Evolutionary conservation across 371 early-diverging fungal genomes (phyloP), one percentile per base, ranked within the genome.

Genomic region (Apophysomyces sp.): DNA sequence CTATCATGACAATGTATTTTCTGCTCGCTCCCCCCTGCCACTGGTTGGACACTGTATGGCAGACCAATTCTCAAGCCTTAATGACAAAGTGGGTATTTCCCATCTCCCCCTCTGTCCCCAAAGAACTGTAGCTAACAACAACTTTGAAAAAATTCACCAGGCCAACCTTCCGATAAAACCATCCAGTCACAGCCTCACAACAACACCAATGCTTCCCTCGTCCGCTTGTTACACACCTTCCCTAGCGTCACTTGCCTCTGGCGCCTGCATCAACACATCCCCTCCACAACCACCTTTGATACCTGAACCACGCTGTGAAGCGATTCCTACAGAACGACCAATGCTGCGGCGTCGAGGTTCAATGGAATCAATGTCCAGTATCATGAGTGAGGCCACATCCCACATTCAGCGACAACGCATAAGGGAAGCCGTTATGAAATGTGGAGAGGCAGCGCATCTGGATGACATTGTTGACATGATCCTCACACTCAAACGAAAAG

Each of bases 401-500:
- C 39, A 51, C 18, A 26, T 65, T 12, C 68, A 74, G 40, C 60
- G 66, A 5, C 60, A 73, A 24, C 65, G 73, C n/a, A 58, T 74
- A 54, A 58, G 57, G 21, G 63, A 72, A 7, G 75, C 72, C 11
- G 66, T 78, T 8, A 26, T 53, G 13, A 59, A 65, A 36, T 44
- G 65, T 27, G 65, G 75, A 3, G 65, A 69, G 13, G 57, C 60
- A 3, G 40, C 56, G 5, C 52, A 73, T 16, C 34, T 62, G 1
- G 66, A 73, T 1, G 84, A 81, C 51, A 78, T 83, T 44, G 78
- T 77, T 2, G 78, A 78, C 7, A 68, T 83, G 69, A 36, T 83
- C 13, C 54, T 83, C 21, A 77, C 80, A 1, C 65, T 83, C 34
- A 81, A 72, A 39, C 70, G 69, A 28, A 81, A 77, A 51, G 84